Percentiles rank a stretch among this genome's conserved stretches.
Conservation (phyloP, 2,329 filamentous ascomycete species). For the Endocalyx cinctus region DNA sequence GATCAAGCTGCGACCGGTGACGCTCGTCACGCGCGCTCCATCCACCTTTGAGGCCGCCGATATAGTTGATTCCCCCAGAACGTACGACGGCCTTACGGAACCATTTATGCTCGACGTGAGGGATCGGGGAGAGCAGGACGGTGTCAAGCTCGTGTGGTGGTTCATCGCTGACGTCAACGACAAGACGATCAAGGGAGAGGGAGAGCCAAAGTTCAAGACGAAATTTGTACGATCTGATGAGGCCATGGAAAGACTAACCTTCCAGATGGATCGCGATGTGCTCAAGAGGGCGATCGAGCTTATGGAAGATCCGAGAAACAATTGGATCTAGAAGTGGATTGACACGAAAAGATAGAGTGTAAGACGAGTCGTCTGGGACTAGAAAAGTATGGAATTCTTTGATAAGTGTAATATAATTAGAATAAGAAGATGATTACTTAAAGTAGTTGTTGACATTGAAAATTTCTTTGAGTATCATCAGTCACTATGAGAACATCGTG, state of each 20-base stretch:
- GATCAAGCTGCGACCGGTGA: conserved; percentile 36
- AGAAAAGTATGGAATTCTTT: no score
- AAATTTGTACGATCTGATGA: conserved; percentile 16
- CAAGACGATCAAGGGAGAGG: conserved; percentile 7
- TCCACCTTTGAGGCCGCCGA: conserved; percentile 26
- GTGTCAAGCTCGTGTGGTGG: conserved; percentile 29
- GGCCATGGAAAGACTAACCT: conserved; percentile 22
- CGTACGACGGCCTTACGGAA: conserved; percentile 22
- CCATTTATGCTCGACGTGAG: conserved; percentile 28
- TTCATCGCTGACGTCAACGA: conserved; percentile 23
- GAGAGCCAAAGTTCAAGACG: conserved; percentile 22
- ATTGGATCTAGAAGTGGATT: not conserved
- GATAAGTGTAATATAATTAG: no score
- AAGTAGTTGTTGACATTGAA: no score
- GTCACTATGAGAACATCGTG: no score
- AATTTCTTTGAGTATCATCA: no score
- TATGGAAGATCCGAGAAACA: conserved; percentile 6
- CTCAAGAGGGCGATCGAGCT: conserved; percentile 22
- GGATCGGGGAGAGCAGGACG: conserved; percentile 19
- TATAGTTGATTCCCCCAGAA: conserved; percentile 19
- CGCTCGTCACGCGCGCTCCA: conserved; percentile 35
- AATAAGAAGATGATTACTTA: no score
- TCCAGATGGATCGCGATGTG: conserved; percentile 25
- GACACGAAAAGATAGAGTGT: not conserved
- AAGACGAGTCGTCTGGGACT: no score